A percentile compares a stretch with the other conserved stretches of the same genome.
phyloP scores from a whole-genome alignment of 495 filamentous ascomycete species.

The Oidiodendron maius region DNA sequence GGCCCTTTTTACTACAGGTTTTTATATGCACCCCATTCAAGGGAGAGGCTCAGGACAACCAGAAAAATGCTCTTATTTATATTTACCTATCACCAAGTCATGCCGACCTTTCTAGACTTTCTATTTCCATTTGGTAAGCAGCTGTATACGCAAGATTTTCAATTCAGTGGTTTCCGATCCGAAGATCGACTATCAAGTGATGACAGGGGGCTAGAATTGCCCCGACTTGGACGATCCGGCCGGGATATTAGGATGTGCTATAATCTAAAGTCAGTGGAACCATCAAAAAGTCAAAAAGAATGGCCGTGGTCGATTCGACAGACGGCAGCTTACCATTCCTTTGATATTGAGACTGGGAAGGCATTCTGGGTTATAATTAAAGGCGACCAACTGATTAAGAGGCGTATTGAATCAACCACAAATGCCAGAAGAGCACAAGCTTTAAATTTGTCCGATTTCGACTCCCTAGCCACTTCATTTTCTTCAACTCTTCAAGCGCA shows the following conservation, averaged over 20 bases:
- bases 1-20: constrained; percentile 21
- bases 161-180: constrained; percentile 7
- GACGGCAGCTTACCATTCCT: constrained; percentile 33
- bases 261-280: constrained; percentile 37
- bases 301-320: constrained; percentile 41
- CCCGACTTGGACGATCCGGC: constrained; percentile 33
- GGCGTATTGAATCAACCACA: constrained; percentile 14
- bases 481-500: constrained; percentile 29
- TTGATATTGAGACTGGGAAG: constrained; percentile 32
- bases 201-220: constrained; percentile 20
- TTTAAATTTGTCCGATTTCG: too few species aligned
- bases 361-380: constrained; percentile 36
- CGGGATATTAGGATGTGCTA: constrained; percentile 36
- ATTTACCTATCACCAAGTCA: constrained; percentile 37
- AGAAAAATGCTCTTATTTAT: constrained; percentile 28
- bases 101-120: constrained; percentile 37
- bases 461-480: constrained; percentile 17
- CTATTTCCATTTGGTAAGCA: constrained; percentile 36
- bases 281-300: constrained; percentile 12
- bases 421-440: not conserved
- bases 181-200: constrained; percentile 16
- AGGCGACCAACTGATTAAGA: constrained; percentile 29
- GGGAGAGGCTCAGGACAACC: constrained; percentile 23
- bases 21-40: constrained; percentile 25
- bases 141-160: constrained; percentile 27